Base-by-base conservation (phyloP, 1,139 yeast genomes). In the Hanseniaspora gamundiae region DNA sequence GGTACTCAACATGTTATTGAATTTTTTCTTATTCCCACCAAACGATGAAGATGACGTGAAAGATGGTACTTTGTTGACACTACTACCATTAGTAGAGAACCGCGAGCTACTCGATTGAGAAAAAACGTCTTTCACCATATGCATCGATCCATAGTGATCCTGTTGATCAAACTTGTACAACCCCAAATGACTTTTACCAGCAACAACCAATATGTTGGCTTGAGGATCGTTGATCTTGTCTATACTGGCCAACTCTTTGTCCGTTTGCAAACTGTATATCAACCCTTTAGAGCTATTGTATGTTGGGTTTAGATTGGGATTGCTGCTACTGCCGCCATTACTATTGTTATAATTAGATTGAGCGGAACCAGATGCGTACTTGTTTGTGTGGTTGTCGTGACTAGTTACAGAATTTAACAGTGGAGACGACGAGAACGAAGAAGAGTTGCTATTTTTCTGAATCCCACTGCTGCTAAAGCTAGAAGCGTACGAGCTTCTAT, bases 1-100 rank as follows among this genome's bases (percentile, higher is more conserved):
- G 43, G 65, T 75, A 61, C 68, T 79, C 46, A 59, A 72, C 56
- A 57, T 67, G 50, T 59, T 54, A 30, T 52, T 52, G 2, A 48
- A 44, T 44, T 56, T 46, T 36, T 53, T 53, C 17, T 35, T 19
- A 4, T 7, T 30, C 3, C n/a, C 42, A 42, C n/a, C 42, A 42
- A 13, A 39, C 40, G 40, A 43, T 43, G 45, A 35, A 30, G 13
- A 17, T 39, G 42, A 30, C 3, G 35, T 30, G 3, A 30, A n/a
- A 4, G 35, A 30, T 11, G 35, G 17, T n/a, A 16, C 14, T 16
- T 30, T 30, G 3, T 16, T 16, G 14, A 35, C 8, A 19, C 24
- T 21, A n/a, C 20, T 13, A 11, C 26, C 11, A 16, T 20, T 19
- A 35, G 10, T 17, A 19, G n/a, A 11, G 26, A 5, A 7, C 5